Percentiles rank a stretch among this genome's conserved stretches.
Evolutionary conservation across 345 rosid genomes (phyloP).

Genomic region (Rhodamnia argentea): DNA sequence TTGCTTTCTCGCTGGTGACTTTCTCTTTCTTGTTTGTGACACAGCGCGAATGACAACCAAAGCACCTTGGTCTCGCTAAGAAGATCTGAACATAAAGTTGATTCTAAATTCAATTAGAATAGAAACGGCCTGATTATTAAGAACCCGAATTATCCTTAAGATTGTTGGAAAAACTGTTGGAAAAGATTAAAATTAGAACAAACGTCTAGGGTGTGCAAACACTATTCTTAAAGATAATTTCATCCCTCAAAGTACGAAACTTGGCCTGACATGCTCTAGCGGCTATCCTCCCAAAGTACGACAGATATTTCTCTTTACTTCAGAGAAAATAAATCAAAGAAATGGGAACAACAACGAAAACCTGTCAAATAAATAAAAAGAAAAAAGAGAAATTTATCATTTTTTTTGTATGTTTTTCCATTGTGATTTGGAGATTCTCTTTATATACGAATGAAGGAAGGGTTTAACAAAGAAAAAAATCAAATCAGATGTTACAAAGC

Average conservation of each 20-base stretch:
- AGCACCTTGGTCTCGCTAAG: too few relatives aligned
- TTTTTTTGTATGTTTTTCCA: neutral
- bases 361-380: neutral
- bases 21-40: neutral
- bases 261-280: too few relatives aligned
- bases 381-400: neutral
- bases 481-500: neutral
- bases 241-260: neutral
- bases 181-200: neutral
- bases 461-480: neutral
- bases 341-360: neutral
- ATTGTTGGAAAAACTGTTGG: neutral
- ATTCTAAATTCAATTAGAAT: neutral
- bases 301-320: neutral
- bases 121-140: neutral
- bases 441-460: neutral
- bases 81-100: neutral
- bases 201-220: neutral
- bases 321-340: neutral
- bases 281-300: accelerated
- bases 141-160: neutral
- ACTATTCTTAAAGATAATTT: neutral
- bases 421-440: neutral
- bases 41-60: neutral
- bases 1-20: neutral